A percentile compares a stretch with the other conserved stretches of the same genome.
These are phyloP conservation scores for Diaporthe citri DNA, from an alignment of 2,329 filamentous ascomycete genomes.

Conservation along the genomic window DNA sequence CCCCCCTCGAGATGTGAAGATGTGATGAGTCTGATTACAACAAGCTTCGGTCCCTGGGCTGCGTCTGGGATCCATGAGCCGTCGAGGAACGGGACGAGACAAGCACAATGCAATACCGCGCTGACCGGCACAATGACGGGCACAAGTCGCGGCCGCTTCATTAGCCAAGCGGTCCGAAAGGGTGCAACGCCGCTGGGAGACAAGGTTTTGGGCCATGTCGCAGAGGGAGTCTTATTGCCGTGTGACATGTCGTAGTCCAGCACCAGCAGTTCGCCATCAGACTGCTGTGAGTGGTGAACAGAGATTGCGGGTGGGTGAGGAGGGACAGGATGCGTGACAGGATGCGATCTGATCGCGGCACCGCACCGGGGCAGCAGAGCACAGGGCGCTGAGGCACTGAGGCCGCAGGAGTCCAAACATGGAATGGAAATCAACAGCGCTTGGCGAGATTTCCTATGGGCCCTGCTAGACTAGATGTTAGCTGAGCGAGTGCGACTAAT, in stretches of 20 bases:
- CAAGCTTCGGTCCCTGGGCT: constrained; percentile 9
- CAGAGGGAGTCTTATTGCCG: constrained; percentile 16
- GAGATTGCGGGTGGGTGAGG: constrained; percentile 8
- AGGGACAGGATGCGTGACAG: constrained; percentile 6
- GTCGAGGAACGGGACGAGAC: not conserved
- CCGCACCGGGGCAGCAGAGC: not conserved
- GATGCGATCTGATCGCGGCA: constrained; percentile 12
- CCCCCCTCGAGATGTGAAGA: not conserved
- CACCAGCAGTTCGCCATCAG: not conserved
- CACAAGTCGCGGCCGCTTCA: not conserved
- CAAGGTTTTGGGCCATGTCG: constrained; percentile 29
- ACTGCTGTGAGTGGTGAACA: constrained; percentile 3
- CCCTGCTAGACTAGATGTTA: not conserved
- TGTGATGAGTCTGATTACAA: constrained; percentile 13
- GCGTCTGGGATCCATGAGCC: not conserved
- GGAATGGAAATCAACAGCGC: constrained; percentile 22
- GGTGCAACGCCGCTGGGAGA: constrained; percentile 11
- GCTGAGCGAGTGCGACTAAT: not conserved
- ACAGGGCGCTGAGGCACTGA: not conserved
- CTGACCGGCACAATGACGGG: not conserved
- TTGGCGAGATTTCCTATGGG: constrained; percentile 26
- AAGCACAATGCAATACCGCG: not conserved
- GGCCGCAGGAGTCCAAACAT: not conserved
- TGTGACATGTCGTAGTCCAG: not conserved
- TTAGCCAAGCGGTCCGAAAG: constrained; percentile 3